Base-by-base conservation (phyloP, 2,329 filamentous ascomycete genomes). In the Mycocentrospora acerina region DNA sequence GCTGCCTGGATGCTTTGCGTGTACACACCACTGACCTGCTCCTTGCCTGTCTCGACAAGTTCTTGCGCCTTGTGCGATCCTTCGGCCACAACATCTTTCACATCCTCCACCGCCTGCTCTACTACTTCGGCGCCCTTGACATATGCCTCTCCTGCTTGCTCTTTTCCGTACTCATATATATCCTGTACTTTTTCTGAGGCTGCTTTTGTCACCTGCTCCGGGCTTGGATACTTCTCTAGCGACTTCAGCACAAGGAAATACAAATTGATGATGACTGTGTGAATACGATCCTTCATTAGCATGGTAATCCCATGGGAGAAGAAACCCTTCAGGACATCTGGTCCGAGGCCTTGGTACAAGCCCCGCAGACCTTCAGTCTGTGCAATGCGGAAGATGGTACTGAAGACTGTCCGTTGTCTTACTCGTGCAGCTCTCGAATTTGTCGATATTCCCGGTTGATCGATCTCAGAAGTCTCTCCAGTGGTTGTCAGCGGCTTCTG, bases 221-320 rank as follows among this genome's bases (percentile, higher is more conserved):
- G 64, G 49, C 69, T 56, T 2, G 67, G 65, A 30, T 63, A 74
- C 36, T 62, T 55, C 50, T 67, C 62, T 43, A 71, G 62, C n/a
- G 66, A 46, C 40, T 70, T 70, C n/a, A 86, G 67, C 2, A 85
- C 59, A 6, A 82, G 58, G 51, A 88, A 86, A 67, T 91, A 94
- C 4, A 84, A 55, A 47, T 80, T 80, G 42, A 94, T 79, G 39
- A 95, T 80, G 12, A 83, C 65, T 18, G 79, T 75, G 62, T 95
- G 87, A 7, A 93, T 79, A 4, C 79, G 71, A 39, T 91, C 87
- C 67, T 95, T 95, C 42, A 87, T 81, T 37, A 91, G 71, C 87
- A 95, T 95, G 1, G 89, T 91, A 35, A 90, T 78, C 1, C 90
- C 90, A 57, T 95, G 89, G 15, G 82, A 83, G 56, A 95, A 83